These are phyloP conservation scores for Hygrophila difformis DNA, from an alignment of 257 asterid genomes.

Conservation along the genomic window DNA sequence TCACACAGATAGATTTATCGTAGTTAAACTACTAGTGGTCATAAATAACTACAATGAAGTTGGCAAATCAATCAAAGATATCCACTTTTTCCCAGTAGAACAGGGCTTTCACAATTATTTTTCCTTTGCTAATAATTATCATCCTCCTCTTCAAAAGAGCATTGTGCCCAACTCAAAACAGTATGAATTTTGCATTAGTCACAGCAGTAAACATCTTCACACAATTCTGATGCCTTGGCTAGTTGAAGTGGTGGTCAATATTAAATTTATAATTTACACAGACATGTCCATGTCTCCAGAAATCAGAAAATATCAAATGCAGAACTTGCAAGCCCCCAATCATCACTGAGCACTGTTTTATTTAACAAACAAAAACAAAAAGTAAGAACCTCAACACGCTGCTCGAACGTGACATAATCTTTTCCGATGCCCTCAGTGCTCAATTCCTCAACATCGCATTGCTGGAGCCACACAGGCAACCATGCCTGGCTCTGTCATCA, in stretches of 20 bases:
- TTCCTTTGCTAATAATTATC: background rate
- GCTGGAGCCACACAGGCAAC: conserved; percentile 68
- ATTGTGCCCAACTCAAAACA: too few relatives aligned
- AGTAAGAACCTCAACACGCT: conserved; percentile 34
- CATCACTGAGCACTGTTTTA: background rate
- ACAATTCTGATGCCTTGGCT: too few relatives aligned
- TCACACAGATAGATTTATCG: background rate
- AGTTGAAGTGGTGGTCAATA: too few relatives aligned
- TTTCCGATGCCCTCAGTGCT: conserved; percentile 16
- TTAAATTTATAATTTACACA: too few relatives aligned
- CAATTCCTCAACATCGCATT: conserved; percentile 21
- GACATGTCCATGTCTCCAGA: too few relatives aligned
- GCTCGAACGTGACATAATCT: conserved; percentile 25
- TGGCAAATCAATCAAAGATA: conserved; percentile 1
- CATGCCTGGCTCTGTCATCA: conserved; percentile 48
- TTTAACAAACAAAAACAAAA: background rate
- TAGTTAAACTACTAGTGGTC: background rate
- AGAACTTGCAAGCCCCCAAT: too few relatives aligned
- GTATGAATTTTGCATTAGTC: too few relatives aligned
- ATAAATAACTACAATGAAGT: background rate
- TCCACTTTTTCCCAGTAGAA: background rate
- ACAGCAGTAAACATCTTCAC: too few relatives aligned
- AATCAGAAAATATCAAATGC: too few relatives aligned
- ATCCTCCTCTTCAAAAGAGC: conserved; percentile 9
- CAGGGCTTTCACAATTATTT: background rate